phyloP scores from a whole-genome alignment of 768 basidiomycete genomes.

The Macrocybe gigantea region DNA sequence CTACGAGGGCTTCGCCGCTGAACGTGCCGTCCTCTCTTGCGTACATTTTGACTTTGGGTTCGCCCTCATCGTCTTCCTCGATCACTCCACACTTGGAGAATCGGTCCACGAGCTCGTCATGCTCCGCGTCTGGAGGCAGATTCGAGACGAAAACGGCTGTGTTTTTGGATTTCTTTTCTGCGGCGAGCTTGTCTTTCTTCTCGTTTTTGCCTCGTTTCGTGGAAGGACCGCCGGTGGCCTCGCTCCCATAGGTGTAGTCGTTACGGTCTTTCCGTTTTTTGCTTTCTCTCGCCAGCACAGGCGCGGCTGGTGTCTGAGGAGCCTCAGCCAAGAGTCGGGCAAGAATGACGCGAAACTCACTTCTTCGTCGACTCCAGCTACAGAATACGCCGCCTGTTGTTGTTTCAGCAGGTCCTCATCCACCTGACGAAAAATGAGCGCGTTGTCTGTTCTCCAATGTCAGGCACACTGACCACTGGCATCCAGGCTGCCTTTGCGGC shows the following conservation, averaged over 20 bases:
- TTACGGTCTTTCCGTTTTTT: slow-evolving; percentile 76
- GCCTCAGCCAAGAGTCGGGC: slow-evolving; percentile 10
- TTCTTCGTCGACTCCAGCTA: slow-evolving; percentile 91
- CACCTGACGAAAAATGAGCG: slow-evolving; percentile 39
- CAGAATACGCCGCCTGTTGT: slow-evolving; percentile 94
- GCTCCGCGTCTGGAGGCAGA: slow-evolving; percentile 71
- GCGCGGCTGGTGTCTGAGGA: slow-evolving; percentile 77
- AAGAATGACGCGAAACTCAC: slow-evolving; percentile 38
- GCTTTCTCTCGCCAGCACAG: slow-evolving; percentile 72
- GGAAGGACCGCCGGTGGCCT: slow-evolving; percentile 41
- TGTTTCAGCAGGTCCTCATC: slow-evolving; percentile 82
- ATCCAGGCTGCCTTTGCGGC: slow-evolving; percentile 72
- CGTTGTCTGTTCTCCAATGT: background rate
- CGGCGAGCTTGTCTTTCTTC: slow-evolving; percentile 35
- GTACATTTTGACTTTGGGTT: slow-evolving; percentile 95
- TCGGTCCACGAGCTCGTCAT: slow-evolving; percentile 72
- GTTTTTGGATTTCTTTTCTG: slow-evolving; percentile 77
- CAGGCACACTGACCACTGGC: slow-evolving; percentile 60
- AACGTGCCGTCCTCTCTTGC: slow-evolving; percentile 82
- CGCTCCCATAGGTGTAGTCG: slow-evolving; percentile 60
- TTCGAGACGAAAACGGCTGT: slow-evolving; percentile 88
- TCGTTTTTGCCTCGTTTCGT: slow-evolving; percentile 66
- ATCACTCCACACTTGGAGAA: slow-evolving; percentile 91
- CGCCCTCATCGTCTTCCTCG: slow-evolving; percentile 86
- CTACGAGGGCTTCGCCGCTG: slow-evolving; percentile 91